Evolutionary conservation across 441 rosid species (phyloP).

Genomic region (Manihot esculenta): DNA sequence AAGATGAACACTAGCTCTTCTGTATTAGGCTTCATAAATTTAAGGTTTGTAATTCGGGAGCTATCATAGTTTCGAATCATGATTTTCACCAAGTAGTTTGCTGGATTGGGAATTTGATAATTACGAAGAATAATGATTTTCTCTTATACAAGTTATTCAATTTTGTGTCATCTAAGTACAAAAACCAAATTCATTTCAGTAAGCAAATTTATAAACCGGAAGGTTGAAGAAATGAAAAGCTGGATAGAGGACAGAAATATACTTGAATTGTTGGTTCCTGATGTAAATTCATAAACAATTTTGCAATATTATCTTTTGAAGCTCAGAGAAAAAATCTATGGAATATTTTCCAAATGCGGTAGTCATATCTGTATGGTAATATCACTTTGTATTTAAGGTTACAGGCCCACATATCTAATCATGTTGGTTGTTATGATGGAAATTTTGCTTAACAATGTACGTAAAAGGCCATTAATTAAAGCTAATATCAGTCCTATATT

Average conservation of each 20-base stretch:
- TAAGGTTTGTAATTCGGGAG: neutral
- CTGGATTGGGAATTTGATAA: neutral
- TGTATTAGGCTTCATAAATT: neutral
- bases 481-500: constrained; percentile 24
- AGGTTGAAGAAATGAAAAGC: too few relatives aligned
- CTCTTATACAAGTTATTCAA: too few relatives aligned
- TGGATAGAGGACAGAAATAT: neutral
- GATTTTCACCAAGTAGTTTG: neutral
- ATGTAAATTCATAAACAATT: constrained; percentile 17
- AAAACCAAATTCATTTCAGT: neutral
- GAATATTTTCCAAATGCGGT: constrained; percentile 31
- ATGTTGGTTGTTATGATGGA: constrained; percentile 51
- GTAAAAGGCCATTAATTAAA: constrained; percentile 46
- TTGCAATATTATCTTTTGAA: constrained; percentile 27
- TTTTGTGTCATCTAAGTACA: neutral
- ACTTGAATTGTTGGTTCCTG: constrained; percentile 6
- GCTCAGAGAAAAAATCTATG: constrained; percentile 18
- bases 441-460: constrained; percentile 34
- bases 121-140: neutral
- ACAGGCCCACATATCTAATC: constrained; percentile 61
- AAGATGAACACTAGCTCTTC: neutral
- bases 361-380: constrained; percentile 37
- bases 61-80: neutral
- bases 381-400: constrained; percentile 32
- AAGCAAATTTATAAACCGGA: too few relatives aligned